Evolutionary conservation across 345 rosid genomes (phyloP).

Genomic region (Crucihimalaya himalaica): DNA sequence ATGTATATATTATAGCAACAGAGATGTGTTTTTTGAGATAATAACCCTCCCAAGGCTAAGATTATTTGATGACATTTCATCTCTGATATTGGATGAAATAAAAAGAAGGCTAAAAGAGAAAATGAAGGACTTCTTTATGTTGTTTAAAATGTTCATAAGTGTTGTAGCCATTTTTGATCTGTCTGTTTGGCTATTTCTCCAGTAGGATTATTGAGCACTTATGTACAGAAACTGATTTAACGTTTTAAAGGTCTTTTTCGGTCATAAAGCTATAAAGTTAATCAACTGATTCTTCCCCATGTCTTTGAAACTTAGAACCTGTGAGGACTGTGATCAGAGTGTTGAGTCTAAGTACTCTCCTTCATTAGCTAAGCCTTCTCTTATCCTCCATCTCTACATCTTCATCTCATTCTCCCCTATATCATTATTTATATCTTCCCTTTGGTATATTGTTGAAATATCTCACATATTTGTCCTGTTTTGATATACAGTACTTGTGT

Average conservation of each 20-base stretch:
- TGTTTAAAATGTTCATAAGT: constrained; percentile 25
- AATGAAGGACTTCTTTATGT: background rate
- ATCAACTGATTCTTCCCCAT: background rate
- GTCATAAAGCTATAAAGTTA: background rate
- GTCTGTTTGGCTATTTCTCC: constrained; percentile 23
- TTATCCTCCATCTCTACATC: no score
- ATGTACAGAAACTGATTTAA: constrained; percentile 33
- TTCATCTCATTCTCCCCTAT: no score
- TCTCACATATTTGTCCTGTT: background rate
- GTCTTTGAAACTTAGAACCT: background rate
- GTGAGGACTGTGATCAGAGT: background rate
- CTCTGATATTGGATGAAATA: constrained; percentile 27
- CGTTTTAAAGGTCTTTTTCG: background rate
- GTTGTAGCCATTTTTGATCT: constrained; percentile 36
- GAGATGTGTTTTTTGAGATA: constrained; percentile 20
- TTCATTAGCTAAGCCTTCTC: background rate
- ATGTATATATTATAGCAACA: constrained; percentile 29
- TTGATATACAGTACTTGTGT: background rate
- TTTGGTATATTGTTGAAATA: no score
- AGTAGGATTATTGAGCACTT: constrained; percentile 22
- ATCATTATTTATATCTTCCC: background rate
- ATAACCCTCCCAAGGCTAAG: background rate
- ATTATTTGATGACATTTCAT: constrained; percentile 27
- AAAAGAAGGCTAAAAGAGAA: constrained; percentile 10
- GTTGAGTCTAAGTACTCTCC: background rate